Evolutionary conservation across 768 basidiomycete species (phyloP).

Genomic region (Mycena kentingensis): DNA sequence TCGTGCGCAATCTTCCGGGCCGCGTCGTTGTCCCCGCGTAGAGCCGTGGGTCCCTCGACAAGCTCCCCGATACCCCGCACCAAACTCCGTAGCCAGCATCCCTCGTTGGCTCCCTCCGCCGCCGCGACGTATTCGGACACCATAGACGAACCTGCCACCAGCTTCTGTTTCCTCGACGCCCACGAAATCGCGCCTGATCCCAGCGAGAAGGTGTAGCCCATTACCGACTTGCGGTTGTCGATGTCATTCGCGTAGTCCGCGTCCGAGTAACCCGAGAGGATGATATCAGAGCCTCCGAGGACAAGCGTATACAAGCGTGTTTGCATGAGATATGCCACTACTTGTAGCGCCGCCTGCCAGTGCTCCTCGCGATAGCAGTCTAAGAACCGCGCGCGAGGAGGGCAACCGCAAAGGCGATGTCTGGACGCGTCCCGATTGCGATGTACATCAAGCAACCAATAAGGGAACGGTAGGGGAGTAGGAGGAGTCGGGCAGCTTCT

Average conservation of each 20-base stretch:
- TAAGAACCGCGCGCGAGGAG: constrained; percentile 29
- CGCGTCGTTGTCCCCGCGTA: constrained; percentile 19
- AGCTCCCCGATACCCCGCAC: constrained; percentile 10
- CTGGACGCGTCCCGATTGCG: too few species aligned
- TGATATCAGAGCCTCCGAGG: constrained; percentile 14
- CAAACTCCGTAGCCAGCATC: constrained; percentile 28
- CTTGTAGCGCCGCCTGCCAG: constrained; percentile 34
- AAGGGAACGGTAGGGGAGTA: constrained; percentile 28
- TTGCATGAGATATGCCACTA: constrained; percentile 36
- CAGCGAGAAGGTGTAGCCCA: too few species aligned
- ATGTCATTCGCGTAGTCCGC: background rate
- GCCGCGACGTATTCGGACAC: constrained; percentile 37
- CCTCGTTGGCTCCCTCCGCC: constrained; percentile 20
- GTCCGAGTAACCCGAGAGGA: constrained; percentile 11
- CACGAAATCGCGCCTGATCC: too few species aligned
- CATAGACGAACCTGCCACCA: constrained; percentile 34
- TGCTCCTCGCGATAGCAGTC: constrained; percentile 29
- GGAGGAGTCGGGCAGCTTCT: constrained; percentile 12
- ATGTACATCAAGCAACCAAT: constrained; percentile 29
- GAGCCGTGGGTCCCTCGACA: constrained; percentile 6
- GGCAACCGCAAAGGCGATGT: constrained; percentile 26
- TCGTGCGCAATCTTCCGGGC: constrained; percentile 25
- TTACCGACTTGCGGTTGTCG: background rate
- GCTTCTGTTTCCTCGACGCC: constrained; percentile 31
- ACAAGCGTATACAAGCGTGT: constrained; percentile 10